Conservation (phyloP, 176 grass and related monocot species). For the Guadua angustifolia region DNA sequence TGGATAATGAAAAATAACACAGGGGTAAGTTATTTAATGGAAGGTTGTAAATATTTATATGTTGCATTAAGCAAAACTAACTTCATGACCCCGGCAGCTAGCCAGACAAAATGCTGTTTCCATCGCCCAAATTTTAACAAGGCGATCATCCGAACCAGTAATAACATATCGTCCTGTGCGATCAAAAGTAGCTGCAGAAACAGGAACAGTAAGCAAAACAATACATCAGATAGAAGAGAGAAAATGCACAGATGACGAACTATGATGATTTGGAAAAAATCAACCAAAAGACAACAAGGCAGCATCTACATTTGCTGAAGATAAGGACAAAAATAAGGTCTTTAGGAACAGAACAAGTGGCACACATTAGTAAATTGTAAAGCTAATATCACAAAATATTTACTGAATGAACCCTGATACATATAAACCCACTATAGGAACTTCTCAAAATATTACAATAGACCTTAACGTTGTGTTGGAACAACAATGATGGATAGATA, state of each 20-base stretch:
- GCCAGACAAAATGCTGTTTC: slow-evolving; percentile 96
- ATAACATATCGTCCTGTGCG: slow-evolving; percentile 85
- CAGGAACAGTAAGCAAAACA: slow-evolving; percentile 19
- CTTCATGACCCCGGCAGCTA: slow-evolving; percentile 95
- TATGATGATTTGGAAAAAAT: slow-evolving; percentile 22
- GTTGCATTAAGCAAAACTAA: slow-evolving; percentile 53
- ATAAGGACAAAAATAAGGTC: background rate
- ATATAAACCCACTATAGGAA: slow-evolving; percentile 22
- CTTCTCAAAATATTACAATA: slow-evolving; percentile 9
- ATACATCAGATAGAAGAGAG: slow-evolving; percentile 1
- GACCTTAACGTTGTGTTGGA: background rate
- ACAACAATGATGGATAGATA: background rate
- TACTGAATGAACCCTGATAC: background rate
- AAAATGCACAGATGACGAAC: slow-evolving; percentile 8
- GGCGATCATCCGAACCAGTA: slow-evolving; percentile 95
- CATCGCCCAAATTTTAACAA: slow-evolving; percentile 98
- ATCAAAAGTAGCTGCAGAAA: slow-evolving; percentile 88
- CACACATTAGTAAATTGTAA: slow-evolving; percentile 1
- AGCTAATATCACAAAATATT: slow-evolving; percentile 1
- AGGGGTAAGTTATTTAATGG: slow-evolving; percentile 35
- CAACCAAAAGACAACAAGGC: slow-evolving; percentile 29
- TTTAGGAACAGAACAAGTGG: slow-evolving; percentile 1
- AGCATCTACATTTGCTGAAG: slow-evolving; percentile 29
- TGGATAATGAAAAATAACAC: slow-evolving; percentile 20
- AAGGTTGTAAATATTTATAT: slow-evolving; percentile 29